Conservation (phyloP, 2,329 filamentous ascomycete genomes). For the Cladophialophora exuberans region DNA sequence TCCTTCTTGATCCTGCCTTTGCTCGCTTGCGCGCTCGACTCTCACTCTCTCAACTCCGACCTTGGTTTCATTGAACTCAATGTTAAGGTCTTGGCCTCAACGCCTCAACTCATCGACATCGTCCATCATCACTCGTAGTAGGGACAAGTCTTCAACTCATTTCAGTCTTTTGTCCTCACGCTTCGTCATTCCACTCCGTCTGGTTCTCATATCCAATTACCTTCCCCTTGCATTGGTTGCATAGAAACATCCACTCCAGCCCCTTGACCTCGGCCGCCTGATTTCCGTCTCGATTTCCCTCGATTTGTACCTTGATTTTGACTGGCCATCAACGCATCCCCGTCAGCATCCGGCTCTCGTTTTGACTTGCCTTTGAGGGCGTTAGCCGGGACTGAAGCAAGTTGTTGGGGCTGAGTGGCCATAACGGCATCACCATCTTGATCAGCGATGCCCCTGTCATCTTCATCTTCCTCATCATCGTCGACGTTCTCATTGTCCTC, state of each 20-base stretch:
- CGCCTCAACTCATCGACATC: background rate
- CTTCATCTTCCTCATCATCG: conserved; percentile 35
- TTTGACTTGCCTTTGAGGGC: conserved; percentile 13
- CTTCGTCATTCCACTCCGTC: background rate
- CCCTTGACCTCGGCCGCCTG: conserved; percentile 10
- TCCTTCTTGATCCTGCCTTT: no score
- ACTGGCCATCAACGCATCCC: conserved; percentile 14
- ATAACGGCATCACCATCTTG: conserved; percentile 32
- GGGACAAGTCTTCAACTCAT: no score
- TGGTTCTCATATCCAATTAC: conserved; percentile 19
- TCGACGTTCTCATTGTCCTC: conserved; percentile 46
- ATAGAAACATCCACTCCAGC: conserved; percentile 8
- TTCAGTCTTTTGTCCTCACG: background rate
- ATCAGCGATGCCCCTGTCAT: conserved; percentile 42
- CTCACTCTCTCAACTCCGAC: no score
- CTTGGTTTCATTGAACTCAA: no score
- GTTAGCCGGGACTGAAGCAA: background rate
- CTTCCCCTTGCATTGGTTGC: conserved; percentile 1
- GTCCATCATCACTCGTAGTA: no score
- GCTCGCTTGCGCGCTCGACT: no score
- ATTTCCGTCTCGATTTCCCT: conserved; percentile 20
- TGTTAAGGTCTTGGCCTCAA: background rate
- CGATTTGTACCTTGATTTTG: conserved; percentile 13
- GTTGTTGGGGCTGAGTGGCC: conserved; percentile 21
- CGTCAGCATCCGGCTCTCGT: conserved; percentile 21